These are phyloP conservation scores for Fomitopsis pinicola DNA, from an alignment of 1,284 basidiomycete species.

Conservation along the genomic window DNA sequence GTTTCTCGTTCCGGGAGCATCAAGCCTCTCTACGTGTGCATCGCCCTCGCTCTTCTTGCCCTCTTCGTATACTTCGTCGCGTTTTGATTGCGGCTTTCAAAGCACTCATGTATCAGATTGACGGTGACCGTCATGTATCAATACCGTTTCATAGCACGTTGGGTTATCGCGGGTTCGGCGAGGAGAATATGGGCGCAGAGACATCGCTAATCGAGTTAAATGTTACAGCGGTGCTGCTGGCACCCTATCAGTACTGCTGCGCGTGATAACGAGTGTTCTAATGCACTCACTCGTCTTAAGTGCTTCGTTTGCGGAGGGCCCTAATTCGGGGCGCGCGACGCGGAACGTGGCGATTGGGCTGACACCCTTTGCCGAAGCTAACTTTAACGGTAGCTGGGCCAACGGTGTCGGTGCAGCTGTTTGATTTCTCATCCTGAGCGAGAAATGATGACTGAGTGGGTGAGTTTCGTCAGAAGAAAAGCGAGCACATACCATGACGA, in stretches of 20 bases:
- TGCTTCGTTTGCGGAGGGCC: slow-evolving; percentile 50
- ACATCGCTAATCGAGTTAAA: slow-evolving; percentile 84
- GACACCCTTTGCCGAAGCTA: slow-evolving; percentile 80
- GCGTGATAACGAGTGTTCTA: slow-evolving; percentile 40
- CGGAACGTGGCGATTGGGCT: slow-evolving; percentile 64
- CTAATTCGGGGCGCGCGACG: slow-evolving; percentile 63
- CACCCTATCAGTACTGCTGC: slow-evolving; percentile 1
- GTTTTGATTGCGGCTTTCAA: too few species aligned
- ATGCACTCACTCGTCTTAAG: slow-evolving; percentile 66
- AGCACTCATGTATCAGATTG: too few species aligned
- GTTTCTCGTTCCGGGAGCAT: too few species aligned
- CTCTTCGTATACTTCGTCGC: too few species aligned
- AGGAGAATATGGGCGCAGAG: slow-evolving; percentile 63
- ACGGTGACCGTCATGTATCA: too few species aligned
- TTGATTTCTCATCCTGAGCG: slow-evolving; percentile 80
- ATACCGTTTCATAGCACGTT: too few species aligned
- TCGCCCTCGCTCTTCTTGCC: too few species aligned
- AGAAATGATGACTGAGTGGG: slow-evolving; percentile 7
- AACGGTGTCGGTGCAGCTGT: slow-evolving; percentile 66
- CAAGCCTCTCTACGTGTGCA: too few species aligned
- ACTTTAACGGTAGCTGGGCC: slow-evolving; percentile 65
- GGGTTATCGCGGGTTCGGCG: too few species aligned
- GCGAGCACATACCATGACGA: slow-evolving; percentile 51
- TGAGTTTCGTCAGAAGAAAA: slow-evolving; percentile 13
- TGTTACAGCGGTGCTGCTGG: slow-evolving; percentile 57